Conservation (phyloP, 192 early-diverging fungal species). For the Spinellus fusiger region DNA sequence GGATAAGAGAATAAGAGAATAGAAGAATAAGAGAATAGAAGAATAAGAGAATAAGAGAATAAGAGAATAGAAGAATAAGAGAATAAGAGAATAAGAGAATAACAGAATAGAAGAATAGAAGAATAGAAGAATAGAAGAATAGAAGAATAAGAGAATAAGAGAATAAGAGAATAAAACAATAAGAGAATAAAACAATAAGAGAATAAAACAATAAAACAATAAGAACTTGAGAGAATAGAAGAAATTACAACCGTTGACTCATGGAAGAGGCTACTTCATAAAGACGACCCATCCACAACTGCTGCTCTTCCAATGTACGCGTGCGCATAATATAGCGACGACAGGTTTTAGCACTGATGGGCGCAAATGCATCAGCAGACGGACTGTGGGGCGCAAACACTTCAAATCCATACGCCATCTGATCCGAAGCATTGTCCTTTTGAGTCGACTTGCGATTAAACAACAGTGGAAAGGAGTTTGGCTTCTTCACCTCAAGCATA, state of each 20-base stretch:
- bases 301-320: slow-evolving; percentile 1
- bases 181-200: background rate
- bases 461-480: background rate
- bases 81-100: too few species aligned
- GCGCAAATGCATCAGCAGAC: background rate
- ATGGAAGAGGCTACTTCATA: background rate
- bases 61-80: too few species aligned
- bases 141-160: too few species aligned
- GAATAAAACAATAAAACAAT: too few species aligned
- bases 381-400: background rate
- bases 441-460: background rate
- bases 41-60: too few species aligned
- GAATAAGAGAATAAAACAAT: background rate
- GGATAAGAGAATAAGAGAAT: too few species aligned
- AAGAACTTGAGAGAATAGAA: background rate
- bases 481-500: background rate
- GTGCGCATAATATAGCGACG: slow-evolving; percentile 5
- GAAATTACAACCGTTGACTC: background rate
- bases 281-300: background rate
- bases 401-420: background rate
- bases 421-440: background rate
- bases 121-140: too few species aligned
- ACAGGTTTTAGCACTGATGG: background rate
- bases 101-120: too few species aligned
- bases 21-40: too few species aligned